Base-by-base conservation (phyloP, 768 basidiomycete species). In the Leccinum uliginosum region DNA sequence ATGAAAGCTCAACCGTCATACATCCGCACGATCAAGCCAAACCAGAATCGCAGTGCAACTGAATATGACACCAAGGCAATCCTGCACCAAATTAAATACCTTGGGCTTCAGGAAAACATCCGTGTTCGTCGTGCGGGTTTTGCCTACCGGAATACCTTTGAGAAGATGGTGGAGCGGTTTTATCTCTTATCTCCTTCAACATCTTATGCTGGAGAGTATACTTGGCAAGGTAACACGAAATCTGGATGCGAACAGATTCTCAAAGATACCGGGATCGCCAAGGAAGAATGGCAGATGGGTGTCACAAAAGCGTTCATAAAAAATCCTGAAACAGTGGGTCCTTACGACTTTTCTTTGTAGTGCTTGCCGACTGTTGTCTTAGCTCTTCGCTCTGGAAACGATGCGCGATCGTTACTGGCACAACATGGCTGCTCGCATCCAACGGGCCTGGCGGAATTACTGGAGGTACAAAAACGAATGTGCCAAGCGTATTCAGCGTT, bases 381-480 rank as follows among this genome's bases (percentile, higher is more conserved):
- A 98, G 93, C 83, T 99, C 21, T 99, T 99, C 71, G 97, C 96
- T 12, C 77, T 99, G 55, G 97, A 99, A 76, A 95, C 93, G 7
- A 98, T 98, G 93, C 87, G 97, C 51, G 97, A 99, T 70, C 85
- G 91, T 53, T 99, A 98, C 73, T 99, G 97, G 97, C 97, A 99
- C 72, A 98, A 98, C 73, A 99, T 99, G 97, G 97, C 97, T 0
- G 83, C 76, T 24, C 88, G 97, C 46, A 99, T 99, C 51, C 97
- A 99, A 72, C 86, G 97, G 32, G 93, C 93, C 5, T 99, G 87
- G 82, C 82, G 96, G 57, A 96, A 97, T 70, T 97, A 97, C 71
- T 83, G 95, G 81, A 84, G 96, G 9, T 92, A 97, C 75, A 93
- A 91, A 74, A 84, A 94, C 64, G 97, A 98, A 68, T 96, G 93